A percentile compares a stretch with the other conserved stretches of the same genome.
Conservation (phyloP, 495 filamentous ascomycete species). For the Cryomyces minteri region DNA sequence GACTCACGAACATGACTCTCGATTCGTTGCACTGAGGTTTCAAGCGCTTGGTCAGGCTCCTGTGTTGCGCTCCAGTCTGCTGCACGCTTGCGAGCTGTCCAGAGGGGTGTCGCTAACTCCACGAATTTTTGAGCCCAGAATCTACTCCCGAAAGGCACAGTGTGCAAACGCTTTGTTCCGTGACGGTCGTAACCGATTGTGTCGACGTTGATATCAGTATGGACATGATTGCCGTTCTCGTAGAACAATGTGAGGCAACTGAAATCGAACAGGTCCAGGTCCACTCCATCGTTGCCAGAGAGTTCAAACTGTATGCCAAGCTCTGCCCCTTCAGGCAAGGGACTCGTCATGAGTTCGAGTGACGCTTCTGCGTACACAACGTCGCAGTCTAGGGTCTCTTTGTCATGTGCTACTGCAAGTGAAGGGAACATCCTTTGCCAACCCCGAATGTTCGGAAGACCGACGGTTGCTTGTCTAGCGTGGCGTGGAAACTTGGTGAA, state of each 20-base stretch:
- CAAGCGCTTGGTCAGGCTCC: neutral
- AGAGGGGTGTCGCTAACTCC: slow-evolving; percentile 5
- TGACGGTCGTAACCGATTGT: slow-evolving; percentile 3
- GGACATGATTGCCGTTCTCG: slow-evolving; percentile 5
- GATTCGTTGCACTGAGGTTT: neutral
- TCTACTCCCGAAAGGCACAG: slow-evolving; percentile 14
- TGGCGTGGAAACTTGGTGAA: slow-evolving; percentile 8
- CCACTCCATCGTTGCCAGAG: slow-evolving; percentile 2
- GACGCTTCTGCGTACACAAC: slow-evolving; percentile 17
- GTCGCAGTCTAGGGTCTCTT: slow-evolving; percentile 10
- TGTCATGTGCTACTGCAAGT: slow-evolving; percentile 7
- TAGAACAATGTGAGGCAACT: slow-evolving; percentile 14
- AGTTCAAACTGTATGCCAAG: slow-evolving; percentile 14
- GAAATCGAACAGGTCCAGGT: slow-evolving; percentile 5
- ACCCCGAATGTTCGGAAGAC: slow-evolving; percentile 6
- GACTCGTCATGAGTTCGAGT: slow-evolving; percentile 13
- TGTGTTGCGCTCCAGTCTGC: neutral
- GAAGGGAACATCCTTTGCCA: slow-evolving; percentile 14
- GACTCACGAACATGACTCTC: slow-evolving; percentile 2
- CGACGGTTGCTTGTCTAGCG: slow-evolving; percentile 5
- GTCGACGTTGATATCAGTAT: slow-evolving; percentile 1
- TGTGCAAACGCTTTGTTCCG: slow-evolving; percentile 1
- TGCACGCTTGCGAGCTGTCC: slow-evolving; percentile 3
- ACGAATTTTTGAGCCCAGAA: slow-evolving; percentile 17
- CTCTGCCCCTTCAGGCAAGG: slow-evolving; percentile 7